Conservation (phyloP, 192 early-diverging fungal species). For the Backusella parvicylindrica region DNA sequence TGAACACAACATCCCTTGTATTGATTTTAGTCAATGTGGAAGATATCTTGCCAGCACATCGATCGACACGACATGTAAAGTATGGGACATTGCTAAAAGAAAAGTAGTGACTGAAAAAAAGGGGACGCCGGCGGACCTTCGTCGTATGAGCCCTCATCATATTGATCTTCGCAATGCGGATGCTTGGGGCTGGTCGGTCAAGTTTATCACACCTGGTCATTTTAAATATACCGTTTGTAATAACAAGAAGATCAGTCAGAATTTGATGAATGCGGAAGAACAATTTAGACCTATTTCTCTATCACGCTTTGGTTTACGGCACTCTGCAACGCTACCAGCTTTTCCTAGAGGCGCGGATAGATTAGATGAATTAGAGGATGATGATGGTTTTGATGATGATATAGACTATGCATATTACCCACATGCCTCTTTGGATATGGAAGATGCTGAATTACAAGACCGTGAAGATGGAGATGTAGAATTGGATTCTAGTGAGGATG, state of each 20-base stretch:
- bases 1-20: slow-evolving; percentile 57
- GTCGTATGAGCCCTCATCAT: slow-evolving; percentile 8
- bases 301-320: slow-evolving; percentile 2
- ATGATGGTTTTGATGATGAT: slow-evolving; percentile 18
- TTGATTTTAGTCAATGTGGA: slow-evolving; percentile 54
- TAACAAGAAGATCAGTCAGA: background rate
- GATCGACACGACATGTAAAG: slow-evolving; percentile 49
- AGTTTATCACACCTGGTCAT: slow-evolving; percentile 19
- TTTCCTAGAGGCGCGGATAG: slow-evolving; percentile 24
- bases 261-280: background rate
- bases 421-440: background rate
- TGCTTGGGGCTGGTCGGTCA: slow-evolving; percentile 28
- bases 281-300: background rate
- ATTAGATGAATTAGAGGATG: slow-evolving; percentile 19
- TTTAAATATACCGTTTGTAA: slow-evolving; percentile 15
- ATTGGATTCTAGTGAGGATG: slow-evolving; percentile 19
- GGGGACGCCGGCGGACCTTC: slow-evolving; percentile 20
- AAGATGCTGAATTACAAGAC: slow-evolving; percentile 17
- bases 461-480: slow-evolving; percentile 26
- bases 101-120: slow-evolving; percentile 29
- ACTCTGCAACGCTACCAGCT: slow-evolving; percentile 14
- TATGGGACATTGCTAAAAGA: slow-evolving; percentile 44
- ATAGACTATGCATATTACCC: background rate
- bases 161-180: background rate
- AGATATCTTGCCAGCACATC: slow-evolving; percentile 51